Percentiles rank a stretch among this genome's conserved stretches.
phyloP scores from a whole-genome alignment of 345 rosid species.

The Litchi chinensis region DNA sequence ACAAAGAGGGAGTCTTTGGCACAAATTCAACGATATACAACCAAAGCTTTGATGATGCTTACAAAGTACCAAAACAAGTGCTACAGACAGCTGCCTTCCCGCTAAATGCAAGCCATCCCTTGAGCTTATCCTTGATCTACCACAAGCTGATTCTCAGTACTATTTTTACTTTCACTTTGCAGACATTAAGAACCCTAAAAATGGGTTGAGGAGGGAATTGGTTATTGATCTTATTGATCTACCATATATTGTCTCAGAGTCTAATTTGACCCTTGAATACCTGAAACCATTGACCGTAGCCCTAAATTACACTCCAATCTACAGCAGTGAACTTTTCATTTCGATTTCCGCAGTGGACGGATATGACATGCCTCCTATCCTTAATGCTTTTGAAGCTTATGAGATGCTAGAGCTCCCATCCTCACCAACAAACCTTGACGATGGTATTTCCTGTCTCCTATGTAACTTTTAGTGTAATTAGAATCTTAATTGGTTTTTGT shows the following conservation, averaged over 20 bases:
- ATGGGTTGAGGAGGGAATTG: not conserved
- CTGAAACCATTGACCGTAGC: not conserved
- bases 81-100: not conserved
- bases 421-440: not conserved
- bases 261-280: slow-evolving; percentile 12
- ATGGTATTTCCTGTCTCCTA: not conserved
- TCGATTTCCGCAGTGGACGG: slow-evolving; percentile 6
- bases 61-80: not conserved
- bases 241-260: too few relatives aligned
- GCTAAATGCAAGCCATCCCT: not conserved
- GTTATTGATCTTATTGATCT: not conserved
- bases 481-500: too few relatives aligned
- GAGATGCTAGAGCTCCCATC: not conserved
- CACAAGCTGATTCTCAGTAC: too few relatives aligned
- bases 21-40: not conserved
- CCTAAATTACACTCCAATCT: not conserved
- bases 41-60: not conserved
- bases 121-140: not conserved
- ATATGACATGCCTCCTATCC: slow-evolving; percentile 2
- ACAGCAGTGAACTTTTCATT: not conserved
- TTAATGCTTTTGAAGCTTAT: not conserved
- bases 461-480: too few relatives aligned
- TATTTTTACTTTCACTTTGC: not conserved
- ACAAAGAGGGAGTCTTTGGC: not conserved
- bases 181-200: not conserved